These are phyloP conservation scores for Trichoderma sp. DNA, from an alignment of 2,329 filamentous ascomycete genomes.

Conservation along the genomic window DNA sequence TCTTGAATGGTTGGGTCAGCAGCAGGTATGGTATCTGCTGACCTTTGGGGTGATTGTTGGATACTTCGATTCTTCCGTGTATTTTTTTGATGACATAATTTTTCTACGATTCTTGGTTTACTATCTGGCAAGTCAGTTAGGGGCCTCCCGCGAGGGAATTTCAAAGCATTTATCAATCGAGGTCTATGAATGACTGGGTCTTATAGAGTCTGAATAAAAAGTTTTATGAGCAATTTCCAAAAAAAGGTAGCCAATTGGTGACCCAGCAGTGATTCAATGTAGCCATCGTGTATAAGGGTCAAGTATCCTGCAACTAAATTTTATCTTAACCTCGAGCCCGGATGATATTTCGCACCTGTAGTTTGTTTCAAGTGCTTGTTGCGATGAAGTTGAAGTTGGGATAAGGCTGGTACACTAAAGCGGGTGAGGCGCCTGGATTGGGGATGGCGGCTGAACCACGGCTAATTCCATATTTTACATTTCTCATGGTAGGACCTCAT, in stretches of 20 bases:
- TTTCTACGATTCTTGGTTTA: slow-evolving; percentile 9
- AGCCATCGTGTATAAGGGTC: neutral
- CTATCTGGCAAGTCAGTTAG: neutral
- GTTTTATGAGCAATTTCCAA: neutral
- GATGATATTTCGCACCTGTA: neutral
- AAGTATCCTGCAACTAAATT: neutral
- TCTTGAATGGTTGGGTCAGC: neutral
- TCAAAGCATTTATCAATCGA: slow-evolving; percentile 10
- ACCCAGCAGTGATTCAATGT: neutral
- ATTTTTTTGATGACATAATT: slow-evolving; percentile 18
- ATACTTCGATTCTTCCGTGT: slow-evolving; percentile 21
- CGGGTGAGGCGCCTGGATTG: neutral
- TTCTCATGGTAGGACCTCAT: neutral
- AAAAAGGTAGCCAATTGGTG: neutral
- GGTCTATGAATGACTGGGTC: slow-evolving; percentile 19
- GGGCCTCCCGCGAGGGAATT: slow-evolving; percentile 5
- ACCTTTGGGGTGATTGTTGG: slow-evolving; percentile 1
- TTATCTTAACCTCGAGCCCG: neutral
- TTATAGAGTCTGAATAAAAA: slow-evolving; percentile 17
- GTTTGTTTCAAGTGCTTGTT: neutral
- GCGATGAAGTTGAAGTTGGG: neutral
- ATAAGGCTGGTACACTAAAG: neutral
- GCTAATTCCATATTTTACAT: slow-evolving; percentile 15
- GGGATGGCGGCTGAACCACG: slow-evolving; percentile 22
- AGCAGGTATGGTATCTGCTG: slow-evolving; percentile 20